Evolutionary conservation across 169 alveolate species (phyloP).

Genomic region (Blepharisma undulans): DNA sequence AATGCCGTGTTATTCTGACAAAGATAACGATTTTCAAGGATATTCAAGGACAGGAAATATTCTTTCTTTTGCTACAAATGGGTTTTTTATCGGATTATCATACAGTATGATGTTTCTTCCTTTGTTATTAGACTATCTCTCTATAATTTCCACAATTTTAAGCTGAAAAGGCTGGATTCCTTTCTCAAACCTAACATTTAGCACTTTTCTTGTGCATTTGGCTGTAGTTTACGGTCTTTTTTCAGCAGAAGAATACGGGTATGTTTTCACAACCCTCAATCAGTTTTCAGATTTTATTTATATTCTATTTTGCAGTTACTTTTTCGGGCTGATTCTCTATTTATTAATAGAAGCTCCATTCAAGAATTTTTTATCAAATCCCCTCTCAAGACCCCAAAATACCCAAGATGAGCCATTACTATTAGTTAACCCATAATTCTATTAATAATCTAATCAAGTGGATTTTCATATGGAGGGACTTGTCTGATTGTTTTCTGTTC

Average conservation of each 20-base stretch:
- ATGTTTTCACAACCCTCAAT: neutral
- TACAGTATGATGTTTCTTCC: neutral
- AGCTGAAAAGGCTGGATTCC: slow-evolving; percentile 4
- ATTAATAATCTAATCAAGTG: neutral
- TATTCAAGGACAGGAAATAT: neutral
- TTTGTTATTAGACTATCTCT: neutral
- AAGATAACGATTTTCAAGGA: neutral
- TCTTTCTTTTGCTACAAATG: neutral
- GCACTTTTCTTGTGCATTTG: neutral
- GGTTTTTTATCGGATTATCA: neutral
- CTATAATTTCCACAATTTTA: neutral
- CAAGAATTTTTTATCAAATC: neutral
- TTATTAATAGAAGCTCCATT: neutral
- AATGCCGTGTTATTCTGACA: neutral
- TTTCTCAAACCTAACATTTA: neutral
- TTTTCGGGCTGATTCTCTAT: neutral
- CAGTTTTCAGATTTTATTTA: neutral
- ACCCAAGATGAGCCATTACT: slow-evolving; percentile 1
- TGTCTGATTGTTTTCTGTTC: slow-evolving; percentile 15
- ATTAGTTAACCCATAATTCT: neutral
- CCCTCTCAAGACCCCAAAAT: neutral
- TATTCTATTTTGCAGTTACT: neutral
- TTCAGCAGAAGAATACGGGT: neutral
- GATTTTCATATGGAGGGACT: slow-evolving; percentile 14
- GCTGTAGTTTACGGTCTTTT: neutral